Conservation (phyloP, 2,329 filamentous ascomycete genomes). For the Alternaria longipes region DNA sequence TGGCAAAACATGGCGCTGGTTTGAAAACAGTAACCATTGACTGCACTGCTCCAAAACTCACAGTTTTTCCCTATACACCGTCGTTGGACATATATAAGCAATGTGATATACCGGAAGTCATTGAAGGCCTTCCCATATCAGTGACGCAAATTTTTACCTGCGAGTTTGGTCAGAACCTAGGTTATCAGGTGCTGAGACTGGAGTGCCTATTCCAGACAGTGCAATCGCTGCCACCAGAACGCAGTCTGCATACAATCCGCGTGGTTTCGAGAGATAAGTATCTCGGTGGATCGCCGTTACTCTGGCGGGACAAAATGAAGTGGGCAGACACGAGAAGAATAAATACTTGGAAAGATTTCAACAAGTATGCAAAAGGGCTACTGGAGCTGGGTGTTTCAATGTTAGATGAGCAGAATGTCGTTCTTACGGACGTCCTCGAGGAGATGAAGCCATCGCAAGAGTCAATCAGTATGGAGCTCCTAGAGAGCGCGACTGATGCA, state of each 20-base stretch:
- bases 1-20: background rate
- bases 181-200: background rate
- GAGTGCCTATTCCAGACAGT: background rate
- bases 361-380: background rate
- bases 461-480: background rate
- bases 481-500: background rate
- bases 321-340: background rate
- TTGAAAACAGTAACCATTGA: background rate
- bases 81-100: background rate
- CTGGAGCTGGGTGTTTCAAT: background rate
- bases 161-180: background rate
- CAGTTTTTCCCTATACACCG: background rate
- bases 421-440: conserved; percentile 1
- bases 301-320: background rate
- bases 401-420: conserved; percentile 1
- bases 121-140: background rate
- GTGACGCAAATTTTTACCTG: background rate
- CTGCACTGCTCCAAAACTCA: background rate
- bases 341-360: background rate
- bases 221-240: background rate
- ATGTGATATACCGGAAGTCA: background rate
- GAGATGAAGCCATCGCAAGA: background rate
- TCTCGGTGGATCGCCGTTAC: background rate
- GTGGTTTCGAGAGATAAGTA: background rate
- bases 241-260: background rate